These are phyloP conservation scores for Lodderomyces parapsilosis DNA, from an alignment of 1,139 yeast genomes.

Conservation along the genomic window DNA sequence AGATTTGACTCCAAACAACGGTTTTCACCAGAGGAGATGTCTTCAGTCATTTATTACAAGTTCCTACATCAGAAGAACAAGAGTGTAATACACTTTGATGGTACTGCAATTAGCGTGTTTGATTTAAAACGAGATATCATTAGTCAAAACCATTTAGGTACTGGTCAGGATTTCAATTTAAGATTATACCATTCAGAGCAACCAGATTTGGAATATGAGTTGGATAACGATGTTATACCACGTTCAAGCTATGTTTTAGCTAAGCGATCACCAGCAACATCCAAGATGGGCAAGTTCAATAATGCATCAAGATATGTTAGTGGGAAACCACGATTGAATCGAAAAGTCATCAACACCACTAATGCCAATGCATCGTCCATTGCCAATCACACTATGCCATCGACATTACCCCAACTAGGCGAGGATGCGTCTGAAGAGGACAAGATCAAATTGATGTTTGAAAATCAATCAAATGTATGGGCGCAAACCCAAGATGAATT, in stretches of 20 bases:
- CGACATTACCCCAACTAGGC: constrained; percentile 15
- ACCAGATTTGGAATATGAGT: constrained; percentile 80
- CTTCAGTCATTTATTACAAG: constrained; percentile 85
- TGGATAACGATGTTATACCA: constrained; percentile 87
- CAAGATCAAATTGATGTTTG: constrained; percentile 84
- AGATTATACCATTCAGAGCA: constrained; percentile 60
- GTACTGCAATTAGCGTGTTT: constrained; percentile 93
- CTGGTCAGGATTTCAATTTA: constrained; percentile 82
- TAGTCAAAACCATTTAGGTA: constrained; percentile 73
- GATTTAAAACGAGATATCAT: constrained; percentile 92
- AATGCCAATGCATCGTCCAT: constrained; percentile 14
- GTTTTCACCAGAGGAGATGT: constrained; percentile 55
- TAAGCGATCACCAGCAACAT: constrained; percentile 68
- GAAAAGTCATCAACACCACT: constrained; percentile 22
- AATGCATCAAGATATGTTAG: constrained; percentile 81
- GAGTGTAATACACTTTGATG: constrained; percentile 84
- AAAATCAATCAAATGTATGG: constrained; percentile 92
- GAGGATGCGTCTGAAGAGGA: constrained; percentile 75
- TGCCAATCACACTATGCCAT: background rate
- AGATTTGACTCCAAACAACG: too few species aligned
- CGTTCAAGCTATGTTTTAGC: constrained; percentile 84
- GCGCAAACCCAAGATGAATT: constrained; percentile 88
- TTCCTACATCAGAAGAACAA: constrained; percentile 84
- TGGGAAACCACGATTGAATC: constrained; percentile 68
- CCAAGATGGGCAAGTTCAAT: constrained; percentile 58